Evolutionary conservation across 179 eudicot species (phyloP), one percentile per base, ranked within the genome.

Genomic region (Silene vulgaris): DNA sequence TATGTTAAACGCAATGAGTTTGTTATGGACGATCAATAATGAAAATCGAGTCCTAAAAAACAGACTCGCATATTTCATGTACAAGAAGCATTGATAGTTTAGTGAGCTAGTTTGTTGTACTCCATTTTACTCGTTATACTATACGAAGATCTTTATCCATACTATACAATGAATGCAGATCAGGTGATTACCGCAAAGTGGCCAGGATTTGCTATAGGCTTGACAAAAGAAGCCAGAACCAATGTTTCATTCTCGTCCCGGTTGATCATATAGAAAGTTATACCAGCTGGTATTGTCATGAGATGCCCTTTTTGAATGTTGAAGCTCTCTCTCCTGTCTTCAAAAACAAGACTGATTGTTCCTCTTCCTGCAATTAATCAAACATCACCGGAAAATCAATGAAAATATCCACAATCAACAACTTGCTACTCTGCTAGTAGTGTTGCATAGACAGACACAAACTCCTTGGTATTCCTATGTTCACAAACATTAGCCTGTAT

Each of bases 291-390:
- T 70, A 70, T 3, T 11, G 60, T 45, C 73, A 70, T 70, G 61
- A 70, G 73, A 70, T 70, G 73, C 61, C 73, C 73, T 2, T 20
- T 70, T 70, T 70, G 60, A 23, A 70, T 48, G 73, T 70, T 70
- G 61, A 70, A 70, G 35, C 73, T 70, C 60, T 50, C 35, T 23
- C 30, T 48, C 35, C 37, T 23, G 37, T 70, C 61, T 21, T 48
- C 60, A 2, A 70, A 50, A 12, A 50, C 61, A 4, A 48, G 60
- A 70, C 30, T 70, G 32, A 70, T 70, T 70, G 73, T 69, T 45
- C 60, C 73, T 48, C 73, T 70, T 70, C 73, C 73, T 70, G 61
- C 37, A 48, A 48, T 48, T 70, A 26, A 70, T 70, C 60, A 70
- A 67, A 67, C 19, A 20, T 13, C 8, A 48, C 35, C 37, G 7